Percentiles rank a stretch among this genome's conserved stretches.
Conservation (phyloP, 2,329 filamentous ascomycete genomes). For the Graphiopsis chlorocephala region DNA sequence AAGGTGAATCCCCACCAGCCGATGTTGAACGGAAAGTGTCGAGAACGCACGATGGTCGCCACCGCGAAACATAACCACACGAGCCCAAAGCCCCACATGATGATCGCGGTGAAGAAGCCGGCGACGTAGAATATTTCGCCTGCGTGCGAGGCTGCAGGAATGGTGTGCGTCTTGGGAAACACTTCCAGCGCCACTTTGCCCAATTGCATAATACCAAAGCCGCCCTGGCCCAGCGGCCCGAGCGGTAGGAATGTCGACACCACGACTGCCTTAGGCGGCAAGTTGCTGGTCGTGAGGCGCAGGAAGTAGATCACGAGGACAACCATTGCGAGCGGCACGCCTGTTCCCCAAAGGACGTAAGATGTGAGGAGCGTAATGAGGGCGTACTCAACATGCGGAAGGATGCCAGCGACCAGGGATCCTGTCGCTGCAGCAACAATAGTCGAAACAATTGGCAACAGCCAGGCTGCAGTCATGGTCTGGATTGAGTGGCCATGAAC, state of each 20-base stretch:
- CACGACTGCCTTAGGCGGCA: slow-evolving; percentile 65
- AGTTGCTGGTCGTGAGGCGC: slow-evolving; percentile 63
- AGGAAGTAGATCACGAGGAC: slow-evolving; percentile 69
- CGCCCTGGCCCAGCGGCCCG: slow-evolving; percentile 65
- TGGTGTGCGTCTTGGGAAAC: slow-evolving; percentile 38
- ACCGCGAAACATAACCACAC: slow-evolving; percentile 55
- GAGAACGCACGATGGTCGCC: slow-evolving; percentile 44
- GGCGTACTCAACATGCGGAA: slow-evolving; percentile 54
- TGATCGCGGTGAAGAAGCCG: slow-evolving; percentile 50
- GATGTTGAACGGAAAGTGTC: slow-evolving; percentile 58
- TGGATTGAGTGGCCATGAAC: slow-evolving; percentile 41
- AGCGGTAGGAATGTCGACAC: slow-evolving; percentile 67
- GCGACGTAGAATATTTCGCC: slow-evolving; percentile 58
- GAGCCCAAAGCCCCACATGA: slow-evolving; percentile 57
- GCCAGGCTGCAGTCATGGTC: slow-evolving; percentile 60
- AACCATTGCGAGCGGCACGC: slow-evolving; percentile 58
- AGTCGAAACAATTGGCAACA: slow-evolving; percentile 64
- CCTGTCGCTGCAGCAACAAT: slow-evolving; percentile 65
- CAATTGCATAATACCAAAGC: slow-evolving; percentile 49
- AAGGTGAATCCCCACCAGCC: slow-evolving; percentile 64
- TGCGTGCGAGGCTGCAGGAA: slow-evolving; percentile 38
- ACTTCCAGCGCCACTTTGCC: slow-evolving; percentile 42
- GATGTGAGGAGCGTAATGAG: slow-evolving; percentile 61
- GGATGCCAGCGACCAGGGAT: slow-evolving; percentile 57
- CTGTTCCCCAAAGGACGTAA: slow-evolving; percentile 68